A percentile compares a stretch with the other conserved stretches of the same genome.
phyloP scores from a whole-genome alignment of 352 stramenopile species.

The Globisporangium carolinianum region DNA sequence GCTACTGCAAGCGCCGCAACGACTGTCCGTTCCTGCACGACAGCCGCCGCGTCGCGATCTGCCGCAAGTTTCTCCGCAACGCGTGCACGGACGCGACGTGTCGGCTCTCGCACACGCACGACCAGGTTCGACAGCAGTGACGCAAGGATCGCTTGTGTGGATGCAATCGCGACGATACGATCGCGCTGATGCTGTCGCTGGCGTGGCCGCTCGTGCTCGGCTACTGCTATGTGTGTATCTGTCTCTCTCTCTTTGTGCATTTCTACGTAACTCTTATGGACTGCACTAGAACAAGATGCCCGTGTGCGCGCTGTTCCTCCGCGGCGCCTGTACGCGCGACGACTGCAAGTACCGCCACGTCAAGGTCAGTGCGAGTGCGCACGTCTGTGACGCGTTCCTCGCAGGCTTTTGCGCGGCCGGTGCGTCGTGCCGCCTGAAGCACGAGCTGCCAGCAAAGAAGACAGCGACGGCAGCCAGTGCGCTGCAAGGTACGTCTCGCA shows the following conservation, averaged over 20 bases:
- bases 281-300: conserved; percentile 68
- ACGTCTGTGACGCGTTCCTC: conserved; percentile 57
- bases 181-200: conserved; percentile 3
- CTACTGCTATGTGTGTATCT: conserved; percentile 7
- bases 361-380: conserved; percentile 63
- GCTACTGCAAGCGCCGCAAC: conserved; percentile 79
- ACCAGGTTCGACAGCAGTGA: conserved; percentile 45
- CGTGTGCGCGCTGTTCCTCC: conserved; percentile 74
- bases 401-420: conserved; percentile 64
- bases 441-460: conserved; percentile 47
- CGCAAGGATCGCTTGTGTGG: not conserved
- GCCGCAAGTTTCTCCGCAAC: conserved; percentile 66
- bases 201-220: conserved; percentile 4
- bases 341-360: conserved; percentile 76
- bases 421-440: conserved; percentile 41
- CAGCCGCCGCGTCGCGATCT: conserved; percentile 76
- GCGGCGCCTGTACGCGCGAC: conserved; percentile 63
- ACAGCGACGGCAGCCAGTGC: conserved; percentile 3
- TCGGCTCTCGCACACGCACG: conserved; percentile 58
- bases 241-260: not conserved
- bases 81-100: conserved; percentile 54
- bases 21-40: conserved; percentile 79
- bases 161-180: not conserved
- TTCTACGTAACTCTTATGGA: conserved; percentile 2
- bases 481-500: conserved; percentile 27